A percentile compares a stretch with the other conserved stretches of the same genome.
Evolutionary conservation across 306 rosid species (phyloP).

Genomic region (Luffa acutangula): DNA sequence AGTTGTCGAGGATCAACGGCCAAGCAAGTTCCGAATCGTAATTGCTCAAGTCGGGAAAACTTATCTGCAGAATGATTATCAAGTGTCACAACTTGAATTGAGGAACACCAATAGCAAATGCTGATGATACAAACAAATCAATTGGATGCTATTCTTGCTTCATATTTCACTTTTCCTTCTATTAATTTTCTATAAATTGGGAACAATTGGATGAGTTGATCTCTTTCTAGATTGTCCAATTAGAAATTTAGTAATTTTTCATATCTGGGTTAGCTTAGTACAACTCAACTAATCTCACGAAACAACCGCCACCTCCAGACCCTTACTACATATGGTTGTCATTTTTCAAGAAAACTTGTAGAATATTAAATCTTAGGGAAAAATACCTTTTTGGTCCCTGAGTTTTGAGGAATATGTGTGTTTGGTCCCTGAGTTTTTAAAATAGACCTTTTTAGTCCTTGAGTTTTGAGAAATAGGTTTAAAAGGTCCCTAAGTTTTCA

Average conservation of each 20-base stretch:
- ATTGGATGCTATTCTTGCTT: neutral
- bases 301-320: neutral
- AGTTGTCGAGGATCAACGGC: slow-evolving; percentile 95
- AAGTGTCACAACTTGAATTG: neutral
- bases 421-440: too few species aligned
- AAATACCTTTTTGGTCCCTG: too few species aligned
- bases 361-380: too few species aligned
- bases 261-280: too few species aligned
- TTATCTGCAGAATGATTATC: slow-evolving; percentile 36
- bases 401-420: too few species aligned
- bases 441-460: too few species aligned
- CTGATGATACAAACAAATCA: neutral
- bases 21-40: slow-evolving; percentile 87
- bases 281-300: too few species aligned
- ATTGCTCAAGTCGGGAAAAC: slow-evolving; percentile 52
- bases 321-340: neutral
- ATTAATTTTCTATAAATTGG: neutral
- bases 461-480: too few species aligned
- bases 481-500: too few species aligned
- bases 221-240: too few species aligned
- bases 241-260: too few species aligned
- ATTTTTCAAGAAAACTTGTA: too few species aligned
- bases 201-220: neutral
- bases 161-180: neutral
- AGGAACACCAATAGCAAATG: neutral